Evolutionary conservation across 345 rosid genomes (phyloP).

Genomic region (Melastoma malabathricum): DNA sequence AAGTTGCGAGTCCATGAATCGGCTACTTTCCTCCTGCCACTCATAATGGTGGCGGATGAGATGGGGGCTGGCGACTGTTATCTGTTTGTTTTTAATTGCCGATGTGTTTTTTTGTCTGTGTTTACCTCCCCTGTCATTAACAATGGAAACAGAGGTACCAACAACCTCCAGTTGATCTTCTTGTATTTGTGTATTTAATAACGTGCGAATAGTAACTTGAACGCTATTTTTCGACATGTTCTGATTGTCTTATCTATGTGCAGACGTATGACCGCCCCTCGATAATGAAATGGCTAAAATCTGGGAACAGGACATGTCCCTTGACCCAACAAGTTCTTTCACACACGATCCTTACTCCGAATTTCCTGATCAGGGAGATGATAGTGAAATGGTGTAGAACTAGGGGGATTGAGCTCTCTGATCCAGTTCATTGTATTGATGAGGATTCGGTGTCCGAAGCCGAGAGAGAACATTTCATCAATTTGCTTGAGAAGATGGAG

Average conservation of each 20-base stretch:
- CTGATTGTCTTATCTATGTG: constrained; percentile 12
- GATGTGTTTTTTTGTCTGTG: too few species aligned
- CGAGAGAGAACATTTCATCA: constrained; percentile 44
- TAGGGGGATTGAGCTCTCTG: constrained; percentile 38
- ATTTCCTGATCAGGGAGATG: constrained; percentile 61
- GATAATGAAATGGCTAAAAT: constrained; percentile 73
- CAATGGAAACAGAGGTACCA: too few species aligned
- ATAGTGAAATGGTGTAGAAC: constrained; percentile 70
- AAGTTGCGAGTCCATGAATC: too few species aligned
- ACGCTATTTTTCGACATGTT: background rate
- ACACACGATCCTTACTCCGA: constrained; percentile 54
- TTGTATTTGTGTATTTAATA: too few species aligned
- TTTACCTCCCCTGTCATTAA: too few species aligned
- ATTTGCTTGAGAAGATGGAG: constrained; percentile 55
- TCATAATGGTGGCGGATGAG: too few species aligned
- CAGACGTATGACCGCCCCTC: constrained; percentile 83
- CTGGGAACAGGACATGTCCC: constrained; percentile 84
- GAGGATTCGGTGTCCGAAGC: constrained; percentile 46
- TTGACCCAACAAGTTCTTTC: constrained; percentile 74
- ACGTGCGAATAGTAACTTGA: too few species aligned
- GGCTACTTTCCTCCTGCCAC: too few species aligned
- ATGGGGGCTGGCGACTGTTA: too few species aligned
- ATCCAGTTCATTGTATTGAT: constrained; percentile 17
- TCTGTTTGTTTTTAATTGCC: too few species aligned
- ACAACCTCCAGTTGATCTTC: background rate